Percentiles rank a stretch among this genome's conserved stretches.
These are phyloP conservation scores for Stylosanthes scabra DNA, from an alignment of 331 rosid species.

Conservation along the genomic window DNA sequence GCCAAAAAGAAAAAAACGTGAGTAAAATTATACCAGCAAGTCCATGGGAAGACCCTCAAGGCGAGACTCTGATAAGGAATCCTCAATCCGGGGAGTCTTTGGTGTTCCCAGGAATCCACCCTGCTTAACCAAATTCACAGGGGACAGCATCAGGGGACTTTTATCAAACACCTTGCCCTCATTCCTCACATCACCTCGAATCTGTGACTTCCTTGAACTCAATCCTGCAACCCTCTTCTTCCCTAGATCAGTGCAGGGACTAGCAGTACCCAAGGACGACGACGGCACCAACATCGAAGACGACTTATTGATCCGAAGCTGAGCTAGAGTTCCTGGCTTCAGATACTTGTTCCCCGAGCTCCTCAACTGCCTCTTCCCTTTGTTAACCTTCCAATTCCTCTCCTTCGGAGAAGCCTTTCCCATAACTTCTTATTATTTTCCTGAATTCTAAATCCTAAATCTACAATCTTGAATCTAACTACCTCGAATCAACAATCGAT, in stretches of 20 bases:
- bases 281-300: constrained; percentile 9
- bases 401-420: constrained; percentile 70
- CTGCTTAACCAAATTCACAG: constrained; percentile 67
- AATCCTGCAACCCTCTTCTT: constrained; percentile 68
- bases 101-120: constrained; percentile 63
- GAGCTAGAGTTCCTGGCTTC: constrained; percentile 87
- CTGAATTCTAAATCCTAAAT: not conserved
- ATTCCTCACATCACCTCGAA: constrained; percentile 18
- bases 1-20: not conserved
- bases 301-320: constrained; percentile 68
- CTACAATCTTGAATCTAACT: not conserved
- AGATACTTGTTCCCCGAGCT: constrained; percentile 65
- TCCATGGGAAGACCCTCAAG: constrained; percentile 90
- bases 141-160: constrained; percentile 80
- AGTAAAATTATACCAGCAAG: constrained; percentile 62
- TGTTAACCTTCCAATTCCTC: constrained; percentile 52
- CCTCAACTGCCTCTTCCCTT: constrained; percentile 51
- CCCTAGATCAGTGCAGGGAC: constrained; percentile 67
- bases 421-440: constrained; percentile 44
- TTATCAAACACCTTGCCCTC: constrained; percentile 54
- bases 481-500: not conserved
- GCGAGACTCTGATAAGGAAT: constrained; percentile 64
- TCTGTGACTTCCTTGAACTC: constrained; percentile 46
- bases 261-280: constrained; percentile 21
- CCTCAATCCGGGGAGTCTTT: constrained; percentile 68